These are phyloP conservation scores for Ambispora gerdemannii DNA, from an alignment of 192 early-diverging fungal species.

Conservation along the genomic window DNA sequence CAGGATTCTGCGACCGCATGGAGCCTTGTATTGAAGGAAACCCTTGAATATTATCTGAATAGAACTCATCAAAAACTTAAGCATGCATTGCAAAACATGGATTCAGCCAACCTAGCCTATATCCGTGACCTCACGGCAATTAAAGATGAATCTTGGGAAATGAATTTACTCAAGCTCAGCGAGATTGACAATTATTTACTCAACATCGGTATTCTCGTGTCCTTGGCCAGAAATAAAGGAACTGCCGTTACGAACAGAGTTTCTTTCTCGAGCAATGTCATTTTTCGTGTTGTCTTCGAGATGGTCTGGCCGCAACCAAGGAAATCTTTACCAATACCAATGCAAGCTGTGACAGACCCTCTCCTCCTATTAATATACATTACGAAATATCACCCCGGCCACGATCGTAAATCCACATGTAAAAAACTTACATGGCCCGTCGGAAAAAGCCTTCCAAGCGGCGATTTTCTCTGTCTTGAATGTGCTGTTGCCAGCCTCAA, in stretches of 20 bases:
- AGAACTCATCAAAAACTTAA: neutral
- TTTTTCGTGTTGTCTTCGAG: slow-evolving; percentile 14
- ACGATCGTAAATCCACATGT: neutral
- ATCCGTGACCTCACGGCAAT: neutral
- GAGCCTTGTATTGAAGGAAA: neutral
- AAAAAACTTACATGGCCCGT: neutral
- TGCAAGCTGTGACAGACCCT: neutral
- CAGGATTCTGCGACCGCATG: neutral
- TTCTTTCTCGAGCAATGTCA: slow-evolving; percentile 22
- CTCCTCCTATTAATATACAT: neutral
- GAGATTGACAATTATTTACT: slow-evolving; percentile 8
- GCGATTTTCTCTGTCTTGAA: neutral
- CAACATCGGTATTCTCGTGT: slow-evolving; percentile 1
- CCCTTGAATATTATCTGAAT: neutral
- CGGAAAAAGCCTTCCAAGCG: slow-evolving; percentile 10
- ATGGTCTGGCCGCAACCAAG: neutral
- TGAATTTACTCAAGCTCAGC: neutral
- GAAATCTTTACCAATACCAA: slow-evolving; percentile 4
- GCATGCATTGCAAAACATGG: neutral
- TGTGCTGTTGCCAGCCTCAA: neutral
- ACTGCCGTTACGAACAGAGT: neutral
- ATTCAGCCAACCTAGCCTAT: neutral
- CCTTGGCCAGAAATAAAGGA: neutral
- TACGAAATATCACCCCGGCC: slow-evolving; percentile 1
- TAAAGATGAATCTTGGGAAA: slow-evolving; percentile 5